Percentiles rank a stretch among this genome's conserved stretches.
phyloP scores from a whole-genome alignment of 139 green algal genomes.

The Chlorella sp. region DNA sequence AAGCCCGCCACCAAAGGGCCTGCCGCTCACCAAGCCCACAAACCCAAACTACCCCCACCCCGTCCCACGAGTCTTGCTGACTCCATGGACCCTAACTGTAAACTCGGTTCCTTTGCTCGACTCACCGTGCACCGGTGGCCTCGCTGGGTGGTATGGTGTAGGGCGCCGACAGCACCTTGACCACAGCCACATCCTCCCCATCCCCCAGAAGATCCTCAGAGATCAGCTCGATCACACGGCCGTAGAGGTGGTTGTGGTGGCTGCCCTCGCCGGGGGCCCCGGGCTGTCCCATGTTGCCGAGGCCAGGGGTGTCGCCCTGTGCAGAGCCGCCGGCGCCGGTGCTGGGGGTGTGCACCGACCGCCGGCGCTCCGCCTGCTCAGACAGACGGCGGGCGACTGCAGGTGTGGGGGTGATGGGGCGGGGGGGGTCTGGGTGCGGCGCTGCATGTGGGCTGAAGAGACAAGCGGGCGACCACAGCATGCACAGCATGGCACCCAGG shows the following conservation, averaged over 20 bases:
- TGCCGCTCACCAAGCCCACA: no score
- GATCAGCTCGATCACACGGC: constrained; percentile 25
- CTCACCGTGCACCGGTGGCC: constrained; percentile 15
- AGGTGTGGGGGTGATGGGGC: not conserved
- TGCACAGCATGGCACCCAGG: not conserved
- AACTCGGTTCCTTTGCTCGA: no score
- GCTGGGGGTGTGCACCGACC: constrained; percentile 6
- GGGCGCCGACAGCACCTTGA: constrained; percentile 19
- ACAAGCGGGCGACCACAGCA: not conserved
- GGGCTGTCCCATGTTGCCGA: not conserved
- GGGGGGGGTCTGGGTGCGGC: not conserved
- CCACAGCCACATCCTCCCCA: constrained; percentile 19
- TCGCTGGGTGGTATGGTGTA: not conserved
- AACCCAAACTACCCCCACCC: no score
- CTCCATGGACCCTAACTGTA: no score
- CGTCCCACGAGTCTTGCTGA: no score
- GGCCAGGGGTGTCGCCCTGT: not conserved
- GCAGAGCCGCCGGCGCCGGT: not conserved
- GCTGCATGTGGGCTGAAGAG: not conserved
- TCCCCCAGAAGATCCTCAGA: not conserved
- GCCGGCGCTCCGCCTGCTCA: constrained; percentile 42
- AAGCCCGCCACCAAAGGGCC: no score
- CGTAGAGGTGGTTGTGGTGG: constrained; percentile 22
- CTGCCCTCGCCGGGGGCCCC: not conserved
- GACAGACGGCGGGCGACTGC: constrained; percentile 40